Evolutionary conservation across 2,329 filamentous ascomycete species (phyloP).

Genomic region (Fusarium lateritium): DNA sequence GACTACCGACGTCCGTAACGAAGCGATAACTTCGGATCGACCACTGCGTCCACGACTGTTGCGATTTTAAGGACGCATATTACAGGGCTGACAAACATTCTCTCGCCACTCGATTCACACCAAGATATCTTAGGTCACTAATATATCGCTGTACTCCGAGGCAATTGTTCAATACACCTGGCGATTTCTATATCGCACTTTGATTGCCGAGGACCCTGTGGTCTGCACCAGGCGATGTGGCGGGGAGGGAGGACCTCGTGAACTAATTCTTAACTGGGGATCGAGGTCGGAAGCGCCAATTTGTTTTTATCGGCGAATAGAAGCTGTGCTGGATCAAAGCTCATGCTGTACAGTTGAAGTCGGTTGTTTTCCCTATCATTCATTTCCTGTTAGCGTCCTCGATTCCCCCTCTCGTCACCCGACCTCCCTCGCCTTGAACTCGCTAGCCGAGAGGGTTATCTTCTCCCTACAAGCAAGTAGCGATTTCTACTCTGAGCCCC

Average conservation of each 20-base stretch:
- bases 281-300: conserved; percentile 51
- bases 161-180: conserved; percentile 3
- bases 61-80: conserved; percentile 12
- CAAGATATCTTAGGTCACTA: conserved; percentile 2
- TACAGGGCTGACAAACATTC: background rate
- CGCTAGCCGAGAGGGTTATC: conserved; percentile 1
- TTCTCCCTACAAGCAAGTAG: background rate
- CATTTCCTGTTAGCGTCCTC: conserved; percentile 23
- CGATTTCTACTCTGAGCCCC: conserved; percentile 1
- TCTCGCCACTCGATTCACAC: background rate
- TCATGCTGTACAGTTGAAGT: conserved; percentile 30
- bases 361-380: conserved; percentile 24
- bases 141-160: background rate
- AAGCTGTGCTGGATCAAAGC: conserved; percentile 18
- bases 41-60: conserved; percentile 1
- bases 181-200: conserved; percentile 40
- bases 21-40: conserved; percentile 8
- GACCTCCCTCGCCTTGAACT: background rate
- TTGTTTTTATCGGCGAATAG: conserved; percentile 20
- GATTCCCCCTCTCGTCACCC: conserved; percentile 12
- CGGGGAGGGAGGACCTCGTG: conserved; percentile 59
- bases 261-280: conserved; percentile 53
- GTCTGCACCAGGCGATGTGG: conserved; percentile 61
- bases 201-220: conserved; percentile 41
- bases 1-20: background rate